Evolutionary conservation across 768 basidiomycete species (phyloP).

Genomic region (Mycena rebaudengoi): DNA sequence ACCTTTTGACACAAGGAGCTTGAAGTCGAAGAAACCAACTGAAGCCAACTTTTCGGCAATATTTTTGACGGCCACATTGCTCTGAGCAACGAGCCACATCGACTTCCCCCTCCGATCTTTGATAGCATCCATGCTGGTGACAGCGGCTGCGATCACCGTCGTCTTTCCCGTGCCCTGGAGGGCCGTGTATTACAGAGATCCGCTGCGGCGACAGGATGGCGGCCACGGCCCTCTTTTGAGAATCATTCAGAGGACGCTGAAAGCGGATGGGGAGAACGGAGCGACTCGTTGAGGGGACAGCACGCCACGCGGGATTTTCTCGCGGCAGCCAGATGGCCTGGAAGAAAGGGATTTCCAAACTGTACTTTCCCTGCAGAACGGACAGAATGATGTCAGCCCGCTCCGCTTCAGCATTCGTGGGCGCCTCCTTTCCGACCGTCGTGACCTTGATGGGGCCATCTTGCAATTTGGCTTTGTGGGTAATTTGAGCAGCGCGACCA

Average conservation of each 20-base stretch:
- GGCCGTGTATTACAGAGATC: constrained; percentile 55
- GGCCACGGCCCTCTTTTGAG: constrained; percentile 44
- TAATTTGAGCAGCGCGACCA: neutral
- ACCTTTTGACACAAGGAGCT: constrained; percentile 65
- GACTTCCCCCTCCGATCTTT: constrained; percentile 37
- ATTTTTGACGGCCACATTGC: constrained; percentile 84
- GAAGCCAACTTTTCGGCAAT: constrained; percentile 75
- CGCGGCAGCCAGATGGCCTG: constrained; percentile 43
- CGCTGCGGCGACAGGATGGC: constrained; percentile 43
- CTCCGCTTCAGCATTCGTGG: constrained; percentile 55
- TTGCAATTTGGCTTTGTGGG: constrained; percentile 14
- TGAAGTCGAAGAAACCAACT: constrained; percentile 62
- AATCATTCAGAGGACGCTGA: constrained; percentile 41
- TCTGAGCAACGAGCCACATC: constrained; percentile 76
- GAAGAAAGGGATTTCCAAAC: constrained; percentile 44
- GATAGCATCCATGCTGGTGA: constrained; percentile 44
- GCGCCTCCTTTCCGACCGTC: constrained; percentile 56
- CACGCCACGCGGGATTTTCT: constrained; percentile 22
- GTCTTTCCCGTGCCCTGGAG: constrained; percentile 75
- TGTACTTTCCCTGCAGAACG: constrained; percentile 34
- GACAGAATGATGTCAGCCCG: constrained; percentile 36
- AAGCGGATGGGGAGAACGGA: constrained; percentile 29
- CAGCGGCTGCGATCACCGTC: constrained; percentile 63
- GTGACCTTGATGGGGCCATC: constrained; percentile 43
- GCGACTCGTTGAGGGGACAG: neutral